A percentile compares a stretch with the other conserved stretches of the same genome.
phyloP scores from a whole-genome alignment of 2,329 filamentous ascomycete species.

The Sordariomycetes sp. region DNA sequence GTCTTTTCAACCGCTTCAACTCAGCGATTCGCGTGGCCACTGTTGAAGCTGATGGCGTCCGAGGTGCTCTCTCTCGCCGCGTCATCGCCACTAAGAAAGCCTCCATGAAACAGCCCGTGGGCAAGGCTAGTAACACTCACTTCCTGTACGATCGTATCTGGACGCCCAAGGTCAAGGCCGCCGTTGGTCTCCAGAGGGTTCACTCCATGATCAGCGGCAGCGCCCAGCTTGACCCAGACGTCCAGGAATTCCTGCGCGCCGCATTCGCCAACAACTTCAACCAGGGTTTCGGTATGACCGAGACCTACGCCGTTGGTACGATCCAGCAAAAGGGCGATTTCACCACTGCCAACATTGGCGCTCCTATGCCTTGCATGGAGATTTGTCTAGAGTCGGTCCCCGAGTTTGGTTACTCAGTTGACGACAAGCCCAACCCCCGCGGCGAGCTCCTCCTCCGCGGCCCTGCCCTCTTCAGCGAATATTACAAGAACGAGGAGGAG shows the following conservation, averaged over 20 bases:
- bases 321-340: conserved; percentile 66
- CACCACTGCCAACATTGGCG: conserved; percentile 72
- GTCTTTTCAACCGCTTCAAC: conserved; percentile 86
- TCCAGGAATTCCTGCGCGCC: conserved; percentile 82
- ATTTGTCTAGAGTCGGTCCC: conserved; percentile 78
- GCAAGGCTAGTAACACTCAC: conserved; percentile 71
- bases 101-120: conserved; percentile 60
- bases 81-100: conserved; percentile 74
- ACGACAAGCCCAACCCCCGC: conserved; percentile 81
- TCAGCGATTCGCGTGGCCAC: conserved; percentile 73
- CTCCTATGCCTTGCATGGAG: conserved; percentile 58
- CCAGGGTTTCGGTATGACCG: conserved; percentile 91
- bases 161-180: conserved; percentile 78
- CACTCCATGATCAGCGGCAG: conserved; percentile 77
- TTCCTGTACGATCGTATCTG: conserved; percentile 79
- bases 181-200: conserved; percentile 68
- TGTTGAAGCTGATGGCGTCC: conserved; percentile 68
- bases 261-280: conserved; percentile 70
- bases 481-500: conserved; percentile 85
- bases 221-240: conserved; percentile 78
- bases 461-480: conserved; percentile 71
- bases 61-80: conserved; percentile 71
- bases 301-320: conserved; percentile 73
- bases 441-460: conserved; percentile 84
- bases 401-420: conserved; percentile 85